Base-by-base conservation (phyloP, 192 early-diverging fungal species). In the Fimicolochytrium jonesii region DNA sequence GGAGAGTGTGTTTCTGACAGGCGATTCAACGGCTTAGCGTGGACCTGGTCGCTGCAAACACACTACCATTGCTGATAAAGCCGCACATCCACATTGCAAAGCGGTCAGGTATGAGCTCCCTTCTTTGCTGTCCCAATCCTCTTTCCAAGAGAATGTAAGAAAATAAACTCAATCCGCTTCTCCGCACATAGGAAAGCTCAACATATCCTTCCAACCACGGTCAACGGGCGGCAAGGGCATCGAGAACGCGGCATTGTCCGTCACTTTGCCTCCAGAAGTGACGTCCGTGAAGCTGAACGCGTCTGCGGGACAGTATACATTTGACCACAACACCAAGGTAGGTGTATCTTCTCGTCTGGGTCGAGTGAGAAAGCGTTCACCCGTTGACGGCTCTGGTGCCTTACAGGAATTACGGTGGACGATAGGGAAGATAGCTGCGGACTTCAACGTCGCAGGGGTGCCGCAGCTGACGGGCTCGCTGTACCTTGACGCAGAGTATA, bases 181-280 rank as follows among this genome's bases (percentile, higher is more conserved):
- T n/a, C n/a, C n/a, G n/a, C n/a, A 6, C 52, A 13, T 57, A 84
- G 85, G 83, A 4, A 89, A 84, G 67, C 85, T 92, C 31, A 80
- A 86, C 35, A 79, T 92, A n/a, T 71, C 77, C 2, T 68, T 92
- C 48, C 75, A 70, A 44, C 77, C 87, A 32, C 76, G 87, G 28
- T 71, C 72, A 34, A 83, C 86, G 15, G 80, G 80, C 29, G 83
- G 79, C 17, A 90, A 90, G 49, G 6, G 20, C 20, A 61, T 91
- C 6, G 90, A 92, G 67, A 70, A 81, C 36, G 72, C 87, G 0
- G 75, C 83, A 5, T 23, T 75, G 9, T 62, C 60, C 4, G 20
- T 71, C 35, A 76, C 75, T 6, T 64, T 90, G 59, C 87, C 89
- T 0, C 66, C 80, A 39, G 67, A 68, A 30, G 81, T 87, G 55